A percentile compares a stretch with the other conserved stretches of the same genome.
Evolutionary conservation across 2,329 filamentous ascomycete species (phyloP).

Genomic region (Ceratocystis huliohia): DNA sequence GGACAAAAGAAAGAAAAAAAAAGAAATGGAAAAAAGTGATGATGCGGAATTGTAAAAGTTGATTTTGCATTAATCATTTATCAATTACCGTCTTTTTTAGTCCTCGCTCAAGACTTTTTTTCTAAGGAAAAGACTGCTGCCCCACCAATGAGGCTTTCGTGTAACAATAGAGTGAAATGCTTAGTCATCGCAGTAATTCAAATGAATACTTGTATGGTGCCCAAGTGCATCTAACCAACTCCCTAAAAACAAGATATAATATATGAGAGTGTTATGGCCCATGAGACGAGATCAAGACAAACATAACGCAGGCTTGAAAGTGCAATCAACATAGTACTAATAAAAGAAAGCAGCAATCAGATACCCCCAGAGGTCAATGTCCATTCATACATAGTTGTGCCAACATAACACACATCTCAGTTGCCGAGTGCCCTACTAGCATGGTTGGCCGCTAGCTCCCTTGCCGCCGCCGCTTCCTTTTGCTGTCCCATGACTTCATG

Average conservation of each 20-base stretch:
- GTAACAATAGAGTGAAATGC: neutral
- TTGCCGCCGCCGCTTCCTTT: conserved; percentile 32
- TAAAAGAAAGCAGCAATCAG: neutral
- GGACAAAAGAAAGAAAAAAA: neutral
- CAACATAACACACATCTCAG: neutral
- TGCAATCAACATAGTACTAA: neutral
- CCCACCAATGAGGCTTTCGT: conserved; percentile 4
- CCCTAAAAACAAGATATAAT: neutral
- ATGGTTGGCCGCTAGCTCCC: conserved; percentile 30
- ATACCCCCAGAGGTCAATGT: neutral
- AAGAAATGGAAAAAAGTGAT: neutral
- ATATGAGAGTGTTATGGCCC: neutral
- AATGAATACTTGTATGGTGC: neutral
- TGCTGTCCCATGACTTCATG: conserved; percentile 58
- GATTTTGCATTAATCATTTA: neutral
- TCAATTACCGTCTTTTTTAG: neutral
- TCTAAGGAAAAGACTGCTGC: neutral
- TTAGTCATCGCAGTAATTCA: neutral
- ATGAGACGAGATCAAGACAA: neutral
- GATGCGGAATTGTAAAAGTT: neutral
- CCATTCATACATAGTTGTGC: neutral
- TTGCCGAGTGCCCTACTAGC: conserved; percentile 18
- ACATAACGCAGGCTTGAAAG: neutral
- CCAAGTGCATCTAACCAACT: neutral
- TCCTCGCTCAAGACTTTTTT: neutral